Conservation (phyloP, 2,329 filamentous ascomycete genomes). For the Chalaropsis thielavioides region DNA sequence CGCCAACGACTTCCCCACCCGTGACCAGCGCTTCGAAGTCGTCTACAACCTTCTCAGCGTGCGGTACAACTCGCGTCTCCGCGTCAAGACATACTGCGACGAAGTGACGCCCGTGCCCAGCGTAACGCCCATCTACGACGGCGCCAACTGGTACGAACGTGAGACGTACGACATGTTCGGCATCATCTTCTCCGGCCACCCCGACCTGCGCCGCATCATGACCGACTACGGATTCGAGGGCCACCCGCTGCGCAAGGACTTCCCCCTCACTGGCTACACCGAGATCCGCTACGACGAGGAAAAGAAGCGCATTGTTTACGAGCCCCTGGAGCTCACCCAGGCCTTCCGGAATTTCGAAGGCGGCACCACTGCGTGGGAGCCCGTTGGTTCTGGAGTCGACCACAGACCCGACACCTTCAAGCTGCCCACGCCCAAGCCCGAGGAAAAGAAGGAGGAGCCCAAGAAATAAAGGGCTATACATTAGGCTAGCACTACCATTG, state of each 20-base stretch:
- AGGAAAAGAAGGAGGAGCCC: conserved; percentile 76
- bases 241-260: conserved; percentile 93
- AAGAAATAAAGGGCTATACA: conserved; percentile 56
- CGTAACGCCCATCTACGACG: conserved; percentile 73
- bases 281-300: conserved; percentile 97
- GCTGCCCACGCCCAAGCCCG: conserved; percentile 86
- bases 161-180: conserved; percentile 97
- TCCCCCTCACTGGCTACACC: conserved; percentile 93
- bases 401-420: conserved; percentile 80
- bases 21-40: conserved; percentile 90
- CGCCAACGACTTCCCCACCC: conserved; percentile 87
- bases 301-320: conserved; percentile 98
- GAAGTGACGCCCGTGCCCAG: conserved; percentile 89
- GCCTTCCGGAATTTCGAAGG: conserved; percentile 98
- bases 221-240: conserved; percentile 99
- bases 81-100: conserved; percentile 97
- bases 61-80: conserved; percentile 88
- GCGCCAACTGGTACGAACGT: conserved; percentile 96
- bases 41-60: conserved; percentile 96
- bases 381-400: conserved; percentile 53
- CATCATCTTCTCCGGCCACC: conserved; percentile 91
- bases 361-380: conserved; percentile 58
- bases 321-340: conserved; percentile 93
- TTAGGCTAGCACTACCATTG: neutral
- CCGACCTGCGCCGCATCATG: conserved; percentile 94